phyloP scores from a whole-genome alignment of 169 alveolate genomes.

The Plasmodium vinckei region DNA sequence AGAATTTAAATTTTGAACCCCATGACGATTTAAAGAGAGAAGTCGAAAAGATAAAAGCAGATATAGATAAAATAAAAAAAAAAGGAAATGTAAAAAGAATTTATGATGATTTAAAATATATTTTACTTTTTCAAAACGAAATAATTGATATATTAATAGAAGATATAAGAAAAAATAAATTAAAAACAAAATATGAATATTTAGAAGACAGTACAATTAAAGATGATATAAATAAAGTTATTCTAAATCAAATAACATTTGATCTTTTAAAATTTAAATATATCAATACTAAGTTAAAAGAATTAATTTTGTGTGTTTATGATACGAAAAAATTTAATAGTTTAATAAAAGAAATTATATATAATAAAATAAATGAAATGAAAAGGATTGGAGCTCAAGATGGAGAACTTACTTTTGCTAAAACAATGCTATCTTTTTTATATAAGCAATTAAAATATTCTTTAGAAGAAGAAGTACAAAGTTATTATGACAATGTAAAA shows the following conservation, averaged over 20 bases:
- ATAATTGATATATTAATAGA: conserved; percentile 53
- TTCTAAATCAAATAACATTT: conserved; percentile 52
- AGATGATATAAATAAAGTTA: conserved; percentile 56
- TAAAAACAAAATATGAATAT: conserved; percentile 52
- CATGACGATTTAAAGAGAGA: conserved; percentile 69
- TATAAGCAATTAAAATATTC: conserved; percentile 61
- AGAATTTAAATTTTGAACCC: conserved; percentile 48
- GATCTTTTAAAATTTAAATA: conserved; percentile 72
- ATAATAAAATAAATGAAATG: conserved; percentile 54
- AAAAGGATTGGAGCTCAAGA: conserved; percentile 33
- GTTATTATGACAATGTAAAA: conserved; percentile 25
- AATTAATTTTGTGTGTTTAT: conserved; percentile 62
- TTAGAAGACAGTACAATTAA: conserved; percentile 54
- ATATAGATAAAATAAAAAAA: conserved; percentile 58
- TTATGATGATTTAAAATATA: conserved; percentile 73
- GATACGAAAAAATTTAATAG: conserved; percentile 71
- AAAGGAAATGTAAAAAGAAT: conserved; percentile 66
- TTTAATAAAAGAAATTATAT: conserved; percentile 42
- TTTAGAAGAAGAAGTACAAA: conserved; percentile 52
- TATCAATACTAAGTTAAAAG: conserved; percentile 61
- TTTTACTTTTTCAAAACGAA: conserved; percentile 64
- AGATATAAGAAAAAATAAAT: conserved; percentile 63
- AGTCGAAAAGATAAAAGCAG: conserved; percentile 59
- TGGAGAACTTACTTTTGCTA: conserved; percentile 62
- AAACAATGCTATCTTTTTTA: conserved; percentile 59